Base-by-base conservation (phyloP, 352 stramenopile genomes). In the Globisporangium sylvaticum region DNA sequence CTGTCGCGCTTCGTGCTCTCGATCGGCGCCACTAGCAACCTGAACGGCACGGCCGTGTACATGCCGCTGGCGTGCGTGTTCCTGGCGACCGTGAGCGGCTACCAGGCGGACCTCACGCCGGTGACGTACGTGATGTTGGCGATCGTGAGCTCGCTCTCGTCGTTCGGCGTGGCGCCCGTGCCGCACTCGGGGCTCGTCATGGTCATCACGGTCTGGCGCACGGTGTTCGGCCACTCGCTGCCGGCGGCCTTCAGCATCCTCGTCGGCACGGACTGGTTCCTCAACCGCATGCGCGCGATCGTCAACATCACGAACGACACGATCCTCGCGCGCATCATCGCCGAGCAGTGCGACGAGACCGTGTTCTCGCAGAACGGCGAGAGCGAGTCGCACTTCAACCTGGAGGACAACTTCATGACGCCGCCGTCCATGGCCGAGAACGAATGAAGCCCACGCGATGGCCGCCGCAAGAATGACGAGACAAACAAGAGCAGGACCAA, bases 251-350 rank as follows among this genome's bases (percentile, higher is more conserved):
- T 95, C 63, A 81, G 79, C 10, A 77, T 91, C 62, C 54, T 93
- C 15, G 83, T 93, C 56, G 88, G 81, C 27, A 77, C 67, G 4
- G 83, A 93, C 65, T 92, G 84, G 79, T 78, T 93, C 62, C 59
- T 93, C 46, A 82, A 92, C 68, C 83, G 84, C 27, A 84, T 90
- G 67, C 79, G 81, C 4, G 83, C 84, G 25, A 70, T 92, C 27
- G 79, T 90, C 67, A 94, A 92, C 68, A 86, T 94, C 71, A 91
- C 83, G n/a, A 91, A 90, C 70, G 84, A 92, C 72, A 88, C 83
- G 14, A 90, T 92, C 66, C 75, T 92, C 32, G 80, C 79, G 25
- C 83, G 84, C 5, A 92, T 94, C 66, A 88, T 94, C 56, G 83
- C 81, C n/a, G 75, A 85, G 7, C 80, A 90, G 65, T 87, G 81